Base-by-base conservation (phyloP, 805 yeast species). In the Lachancea fermentati region DNA sequence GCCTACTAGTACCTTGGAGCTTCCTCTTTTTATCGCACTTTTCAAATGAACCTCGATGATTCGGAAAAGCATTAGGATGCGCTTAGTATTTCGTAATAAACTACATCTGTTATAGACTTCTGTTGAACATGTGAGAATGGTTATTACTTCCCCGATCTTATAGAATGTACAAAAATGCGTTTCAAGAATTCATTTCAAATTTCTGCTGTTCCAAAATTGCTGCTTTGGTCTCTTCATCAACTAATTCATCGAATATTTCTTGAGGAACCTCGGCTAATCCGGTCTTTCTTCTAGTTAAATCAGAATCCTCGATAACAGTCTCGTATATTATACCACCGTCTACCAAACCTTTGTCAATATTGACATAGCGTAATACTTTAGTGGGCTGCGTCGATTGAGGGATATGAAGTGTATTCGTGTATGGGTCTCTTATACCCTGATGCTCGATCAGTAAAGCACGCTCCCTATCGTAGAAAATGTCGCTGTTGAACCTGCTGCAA, bases 361-460 rank as follows among this genome's bases (percentile, higher is more conserved):
- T 35, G 37, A 48, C 49, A 34, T 49, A 25, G 44, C 62, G 50
- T 22, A 55, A 49, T 4, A 69, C 65, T 33, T 54, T 53, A 4
- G 74, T 67, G 1, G 97, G 86, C 63, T 93, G 98, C 5, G 95
- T 81, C 4, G 69, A 66, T 15, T 53, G 57, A 3, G 97, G 96
- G 25, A 76, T 77, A 58, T 87, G 86, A 28, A 72, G 68, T 24
- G 83, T 70, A n/a, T 94, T 94, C 0, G 96, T 84, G 60, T 88
- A 91, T 1, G 83, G 76, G 57, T 91, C 97, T 55, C 79, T 78
- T 15, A 76, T 58, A 1, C 89, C 89, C 36, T 78, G 71, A 15
- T 54, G 52, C 15, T 62, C 64, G 30, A 66, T 62, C 35, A 64
- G 68, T 15, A 72, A 58, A 29, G 73, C 65, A 17, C 74, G 72